These are phyloP conservation scores for Lachnellula hyalina DNA, from an alignment of 2,329 filamentous ascomycete species.

Conservation along the genomic window DNA sequence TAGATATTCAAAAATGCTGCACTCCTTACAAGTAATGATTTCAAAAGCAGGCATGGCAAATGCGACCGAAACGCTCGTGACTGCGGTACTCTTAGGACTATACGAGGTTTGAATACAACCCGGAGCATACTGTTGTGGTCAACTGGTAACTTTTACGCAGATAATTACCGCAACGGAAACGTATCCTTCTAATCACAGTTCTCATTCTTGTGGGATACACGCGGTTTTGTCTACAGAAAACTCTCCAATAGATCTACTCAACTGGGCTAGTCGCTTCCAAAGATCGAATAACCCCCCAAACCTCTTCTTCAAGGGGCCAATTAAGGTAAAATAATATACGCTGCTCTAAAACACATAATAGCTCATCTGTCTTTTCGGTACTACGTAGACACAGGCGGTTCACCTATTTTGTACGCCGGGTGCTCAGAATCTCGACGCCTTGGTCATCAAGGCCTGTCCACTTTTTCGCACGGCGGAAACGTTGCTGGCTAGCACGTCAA, in stretches of 20 bases:
- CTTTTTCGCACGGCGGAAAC: neutral
- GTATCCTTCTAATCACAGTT: conserved; percentile 4
- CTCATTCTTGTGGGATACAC: conserved; percentile 14
- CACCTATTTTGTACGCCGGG: no score
- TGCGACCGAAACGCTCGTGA: conserved; percentile 6
- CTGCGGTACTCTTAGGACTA: conserved; percentile 18
- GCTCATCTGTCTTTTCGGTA: no score
- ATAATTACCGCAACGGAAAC: neutral
- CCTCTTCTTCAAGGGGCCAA: no score
- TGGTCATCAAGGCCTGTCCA: neutral
- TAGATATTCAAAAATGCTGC: conserved; percentile 12
- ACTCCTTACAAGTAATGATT: conserved; percentile 9
- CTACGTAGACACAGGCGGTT: no score
- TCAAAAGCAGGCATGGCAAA: neutral
- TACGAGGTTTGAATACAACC: conserved; percentile 12
- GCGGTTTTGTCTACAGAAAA: conserved; percentile 3
- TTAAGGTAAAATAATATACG: neutral
- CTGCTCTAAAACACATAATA: no score
- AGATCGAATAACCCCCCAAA: no score
- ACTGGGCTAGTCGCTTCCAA: neutral
- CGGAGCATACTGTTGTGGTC: neutral
- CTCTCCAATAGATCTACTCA: conserved; percentile 1
- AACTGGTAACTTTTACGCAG: neutral
- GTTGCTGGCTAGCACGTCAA: neutral
- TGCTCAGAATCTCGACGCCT: neutral